Evolutionary conservation across 225 moss, liverwort and hornwort genomes (phyloP).

Genomic region (Climacium dendroides): DNA sequence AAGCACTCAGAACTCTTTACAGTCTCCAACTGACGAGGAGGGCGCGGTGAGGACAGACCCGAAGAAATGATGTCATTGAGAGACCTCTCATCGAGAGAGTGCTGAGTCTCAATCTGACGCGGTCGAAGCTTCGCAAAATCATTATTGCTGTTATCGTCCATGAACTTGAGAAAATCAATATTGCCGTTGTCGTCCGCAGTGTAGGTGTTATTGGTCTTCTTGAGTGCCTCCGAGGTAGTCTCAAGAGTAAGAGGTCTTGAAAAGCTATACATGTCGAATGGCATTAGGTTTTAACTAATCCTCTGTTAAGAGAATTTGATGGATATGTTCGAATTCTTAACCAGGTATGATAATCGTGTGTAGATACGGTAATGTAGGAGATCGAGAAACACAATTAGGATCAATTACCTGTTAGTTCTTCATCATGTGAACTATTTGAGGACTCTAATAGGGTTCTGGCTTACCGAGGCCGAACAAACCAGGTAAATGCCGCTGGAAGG

Average conservation of each 20-base stretch:
- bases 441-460: not conserved
- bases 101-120: conserved; percentile 45
- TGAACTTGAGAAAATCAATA: conserved; percentile 47
- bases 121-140: conserved; percentile 44
- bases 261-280: conserved; percentile 39
- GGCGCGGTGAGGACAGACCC: conserved; percentile 53
- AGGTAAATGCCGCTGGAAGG: not conserved
- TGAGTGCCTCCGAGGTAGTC: conserved; percentile 22
- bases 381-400: not conserved
- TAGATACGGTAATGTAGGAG: conserved; percentile 1
- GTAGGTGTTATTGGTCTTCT: conserved; percentile 5
- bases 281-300: conserved; percentile 8
- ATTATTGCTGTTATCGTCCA: conserved; percentile 41
- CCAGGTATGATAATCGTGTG: not conserved
- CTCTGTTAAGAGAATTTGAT: not conserved
- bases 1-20: conserved; percentile 94
- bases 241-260: conserved; percentile 34
- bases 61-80: conserved; percentile 85
- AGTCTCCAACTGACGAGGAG: conserved; percentile 72
- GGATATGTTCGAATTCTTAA: not conserved
- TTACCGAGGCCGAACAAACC: not conserved
- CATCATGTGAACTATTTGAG: not conserved
- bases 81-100: conserved; percentile 82
- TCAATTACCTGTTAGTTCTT: not conserved
- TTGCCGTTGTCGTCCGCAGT: conserved; percentile 22